phyloP scores from a whole-genome alignment of 75 land plant species.

The Pinus tabuliformis region DNA sequence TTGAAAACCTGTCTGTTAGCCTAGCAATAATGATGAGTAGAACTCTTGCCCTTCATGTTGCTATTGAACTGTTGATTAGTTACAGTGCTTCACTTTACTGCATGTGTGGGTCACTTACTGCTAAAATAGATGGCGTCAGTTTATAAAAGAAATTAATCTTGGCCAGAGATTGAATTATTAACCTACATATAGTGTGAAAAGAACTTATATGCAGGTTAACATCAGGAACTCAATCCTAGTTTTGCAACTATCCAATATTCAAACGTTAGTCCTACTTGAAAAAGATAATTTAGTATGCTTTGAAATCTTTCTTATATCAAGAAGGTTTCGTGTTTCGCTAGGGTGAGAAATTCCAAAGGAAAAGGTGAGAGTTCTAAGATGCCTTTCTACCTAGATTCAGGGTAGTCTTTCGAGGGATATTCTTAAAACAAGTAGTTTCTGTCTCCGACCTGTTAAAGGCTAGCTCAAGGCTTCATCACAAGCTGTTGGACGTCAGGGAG shows the following conservation, averaged over 20 bases:
- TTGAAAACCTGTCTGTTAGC: background rate
- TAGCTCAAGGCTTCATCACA: background rate
- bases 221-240: background rate
- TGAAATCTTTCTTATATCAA: background rate
- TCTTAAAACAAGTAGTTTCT: background rate
- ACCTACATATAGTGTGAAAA: background rate
- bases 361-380: slow-evolving; percentile 3
- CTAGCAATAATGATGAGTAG: background rate
- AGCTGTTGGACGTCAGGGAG: background rate
- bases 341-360: background rate
- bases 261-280: background rate
- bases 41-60: background rate
- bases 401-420: background rate
- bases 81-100: background rate
- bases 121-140: background rate
- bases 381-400: background rate
- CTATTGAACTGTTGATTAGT: background rate
- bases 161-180: background rate
- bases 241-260: background rate
- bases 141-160: background rate
- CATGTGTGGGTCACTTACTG: background rate
- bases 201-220: background rate
- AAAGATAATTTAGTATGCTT: no score
- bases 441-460: background rate
- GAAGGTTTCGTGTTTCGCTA: background rate